Evolutionary conservation across 805 yeast species (phyloP), one percentile per base, ranked within the genome.

Genomic region (Candida piceae): DNA sequence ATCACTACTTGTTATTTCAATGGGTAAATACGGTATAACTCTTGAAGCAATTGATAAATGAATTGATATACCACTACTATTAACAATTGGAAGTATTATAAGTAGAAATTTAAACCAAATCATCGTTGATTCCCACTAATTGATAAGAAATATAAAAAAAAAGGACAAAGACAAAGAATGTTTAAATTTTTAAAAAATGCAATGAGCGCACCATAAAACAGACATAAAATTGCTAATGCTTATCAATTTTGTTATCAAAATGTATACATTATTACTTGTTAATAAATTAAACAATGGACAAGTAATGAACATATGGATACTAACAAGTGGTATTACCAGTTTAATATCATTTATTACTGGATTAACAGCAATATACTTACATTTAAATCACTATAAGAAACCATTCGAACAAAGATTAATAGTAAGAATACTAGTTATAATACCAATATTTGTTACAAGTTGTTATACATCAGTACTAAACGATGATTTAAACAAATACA

Each of bases 351-450:
- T 69, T 11, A 11, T 57, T 10, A 64, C 73, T 5, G 70, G 84
- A 3, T 16, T 55, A 1, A 40, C 58, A 12, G 69, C 79, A 3
- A 76, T 82, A 1, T 53, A 50, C 19, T 48, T 66, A 40, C 94
- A 84, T 30, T 60, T 79, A 16, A 54, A 57, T 29, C 88, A 89
- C 62, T 93, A 93, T 60, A 63, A 97, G 31, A 86, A 84, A 49
- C 97, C 97, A 0, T 70, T 75, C 50, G 93, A 86, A 48, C 98
- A 93, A 57, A 66, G 97, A 34, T 66, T 87, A 23, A 78, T 85
- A 52, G 79, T 89, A 4, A 68, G 98, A 20, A 90, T 93, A 25
- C 82, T 81, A 45, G 45, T 87, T 31, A 76, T 90, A 46, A 82
- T 89, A 1, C 97, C 97, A 0, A 53, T 89, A 16, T 89, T 82